Conservation (phyloP, 306 rosid genomes). For the Ammopiptanthus mongolicus region DNA sequence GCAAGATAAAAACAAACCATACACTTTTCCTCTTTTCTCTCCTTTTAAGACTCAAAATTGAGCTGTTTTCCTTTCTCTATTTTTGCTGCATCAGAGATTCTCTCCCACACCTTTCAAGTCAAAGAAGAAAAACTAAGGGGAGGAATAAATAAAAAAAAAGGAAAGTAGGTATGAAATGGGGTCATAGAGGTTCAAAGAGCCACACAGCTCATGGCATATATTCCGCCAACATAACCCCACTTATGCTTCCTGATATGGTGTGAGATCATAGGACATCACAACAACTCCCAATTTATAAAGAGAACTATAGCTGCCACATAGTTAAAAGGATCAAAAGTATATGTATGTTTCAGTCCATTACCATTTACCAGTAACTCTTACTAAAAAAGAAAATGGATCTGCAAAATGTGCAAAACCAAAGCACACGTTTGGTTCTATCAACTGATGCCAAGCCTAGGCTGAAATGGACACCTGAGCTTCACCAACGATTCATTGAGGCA, state of each 20-base stretch:
- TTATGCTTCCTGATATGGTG: conserved; percentile 89
- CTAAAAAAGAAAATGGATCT: conserved; percentile 33
- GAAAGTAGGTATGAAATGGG: conserved; percentile 52
- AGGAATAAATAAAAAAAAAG: background rate
- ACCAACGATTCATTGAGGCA: conserved; percentile 67
- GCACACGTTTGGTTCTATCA: conserved; percentile 73
- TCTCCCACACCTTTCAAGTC: conserved; percentile 65
- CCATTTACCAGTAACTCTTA: conserved; percentile 28
- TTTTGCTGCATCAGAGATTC: conserved; percentile 71
- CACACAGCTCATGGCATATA: conserved; percentile 90
- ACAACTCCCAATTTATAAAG: conserved; percentile 48
- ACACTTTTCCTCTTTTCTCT: conserved; percentile 79
- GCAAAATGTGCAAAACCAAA: conserved; percentile 44
- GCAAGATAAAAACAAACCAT: conserved; percentile 80
- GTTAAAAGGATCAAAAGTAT: conserved; percentile 30
- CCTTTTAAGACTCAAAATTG: conserved; percentile 75
- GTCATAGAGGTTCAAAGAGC: conserved; percentile 27
- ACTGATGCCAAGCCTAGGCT: conserved; percentile 92
- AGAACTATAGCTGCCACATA: conserved; percentile 46
- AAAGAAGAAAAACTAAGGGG: conserved; percentile 39
- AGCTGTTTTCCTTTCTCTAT: conserved; percentile 58
- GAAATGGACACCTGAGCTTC: conserved; percentile 90
- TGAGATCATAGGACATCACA: conserved; percentile 58
- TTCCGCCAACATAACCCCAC: conserved; percentile 90
- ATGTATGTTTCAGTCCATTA: conserved; percentile 35